Percentiles rank a stretch among this genome's conserved stretches.
Evolutionary conservation across 192 early-diverging fungal genomes (phyloP).

Genomic region (Gryganskiella cystojenkinii): DNA sequence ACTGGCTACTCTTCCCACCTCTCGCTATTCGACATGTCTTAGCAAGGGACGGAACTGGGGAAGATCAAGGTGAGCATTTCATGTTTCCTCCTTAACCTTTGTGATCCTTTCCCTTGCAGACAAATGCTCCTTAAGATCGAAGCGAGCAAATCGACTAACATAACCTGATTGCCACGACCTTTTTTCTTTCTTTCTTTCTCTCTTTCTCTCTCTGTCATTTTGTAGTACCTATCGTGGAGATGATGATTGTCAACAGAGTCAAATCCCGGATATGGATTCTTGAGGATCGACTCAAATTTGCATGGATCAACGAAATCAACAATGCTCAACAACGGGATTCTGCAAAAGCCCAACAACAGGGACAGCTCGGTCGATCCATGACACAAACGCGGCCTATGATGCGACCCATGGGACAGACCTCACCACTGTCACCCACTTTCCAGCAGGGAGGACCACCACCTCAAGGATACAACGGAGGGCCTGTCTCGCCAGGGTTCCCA

Average conservation of each 20-base stretch:
- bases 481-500: constrained; percentile 6
- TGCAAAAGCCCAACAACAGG: constrained; percentile 14
- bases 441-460: constrained; percentile 22
- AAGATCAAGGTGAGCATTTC: constrained; percentile 26
- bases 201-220: too few relatives aligned
- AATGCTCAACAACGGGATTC: constrained; percentile 30
- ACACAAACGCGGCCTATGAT: constrained; percentile 31
- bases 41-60: constrained; percentile 25
- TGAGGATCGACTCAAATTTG: constrained; percentile 18
- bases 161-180: neutral
- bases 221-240: constrained; percentile 30
- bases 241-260: constrained; percentile 42
- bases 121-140: too few relatives aligned
- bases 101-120: too few relatives aligned
- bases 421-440: constrained; percentile 26
- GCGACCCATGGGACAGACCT: constrained; percentile 32
- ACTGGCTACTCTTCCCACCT: constrained; percentile 60
- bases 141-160: too few relatives aligned
- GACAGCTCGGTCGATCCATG: constrained; percentile 21
- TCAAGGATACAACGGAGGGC: constrained; percentile 8
- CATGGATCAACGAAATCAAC: constrained; percentile 45
- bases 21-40: constrained; percentile 55
- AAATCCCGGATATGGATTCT: constrained; percentile 33
- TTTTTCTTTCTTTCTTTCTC: neutral
- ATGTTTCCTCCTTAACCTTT: too few relatives aligned